These are phyloP conservation scores for Xerocomellus chrysenteron DNA, from an alignment of 768 basidiomycete species.

Conservation along the genomic window DNA sequence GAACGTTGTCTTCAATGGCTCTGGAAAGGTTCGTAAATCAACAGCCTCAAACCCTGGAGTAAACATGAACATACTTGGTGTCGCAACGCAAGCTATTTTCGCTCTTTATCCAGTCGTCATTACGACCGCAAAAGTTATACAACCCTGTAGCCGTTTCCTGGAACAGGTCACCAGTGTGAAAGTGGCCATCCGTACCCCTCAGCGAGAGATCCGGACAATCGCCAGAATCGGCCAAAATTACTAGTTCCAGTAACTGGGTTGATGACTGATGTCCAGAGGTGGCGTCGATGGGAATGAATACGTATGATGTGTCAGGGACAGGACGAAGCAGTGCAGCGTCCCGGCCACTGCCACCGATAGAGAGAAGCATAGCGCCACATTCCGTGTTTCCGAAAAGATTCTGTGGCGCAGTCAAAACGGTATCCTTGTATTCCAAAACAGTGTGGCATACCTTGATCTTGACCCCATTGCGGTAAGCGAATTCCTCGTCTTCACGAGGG, in stretches of 20 bases:
- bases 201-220: constrained; percentile 67
- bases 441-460: constrained; percentile 52
- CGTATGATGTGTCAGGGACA: constrained; percentile 63
- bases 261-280: constrained; percentile 52
- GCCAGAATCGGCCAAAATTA: constrained; percentile 62
- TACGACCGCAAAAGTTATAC: constrained; percentile 68
- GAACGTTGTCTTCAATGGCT: constrained; percentile 76
- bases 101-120: constrained; percentile 86
- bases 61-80: constrained; percentile 48
- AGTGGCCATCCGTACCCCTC: constrained; percentile 62
- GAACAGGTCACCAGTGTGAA: constrained; percentile 84
- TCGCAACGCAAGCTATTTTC: constrained; percentile 78
- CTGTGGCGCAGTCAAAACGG: constrained; percentile 37
- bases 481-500: constrained; percentile 66
- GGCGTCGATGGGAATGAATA: constrained; percentile 58
- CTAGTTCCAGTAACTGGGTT: constrained; percentile 60
- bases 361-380: constrained; percentile 69
- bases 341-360: constrained; percentile 51
- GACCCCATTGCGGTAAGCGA: constrained; percentile 63
- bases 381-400: constrained; percentile 84
- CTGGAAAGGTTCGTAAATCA: constrained; percentile 30
- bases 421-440: constrained; percentile 13
- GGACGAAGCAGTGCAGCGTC: constrained; percentile 54
- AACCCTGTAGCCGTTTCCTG: constrained; percentile 55
- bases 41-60: background rate